A percentile compares a stretch with the other conserved stretches of the same genome.
These are phyloP conservation scores for Claviceps quebecensis DNA, from an alignment of 2,329 filamentous ascomycete species.

Conservation along the genomic window DNA sequence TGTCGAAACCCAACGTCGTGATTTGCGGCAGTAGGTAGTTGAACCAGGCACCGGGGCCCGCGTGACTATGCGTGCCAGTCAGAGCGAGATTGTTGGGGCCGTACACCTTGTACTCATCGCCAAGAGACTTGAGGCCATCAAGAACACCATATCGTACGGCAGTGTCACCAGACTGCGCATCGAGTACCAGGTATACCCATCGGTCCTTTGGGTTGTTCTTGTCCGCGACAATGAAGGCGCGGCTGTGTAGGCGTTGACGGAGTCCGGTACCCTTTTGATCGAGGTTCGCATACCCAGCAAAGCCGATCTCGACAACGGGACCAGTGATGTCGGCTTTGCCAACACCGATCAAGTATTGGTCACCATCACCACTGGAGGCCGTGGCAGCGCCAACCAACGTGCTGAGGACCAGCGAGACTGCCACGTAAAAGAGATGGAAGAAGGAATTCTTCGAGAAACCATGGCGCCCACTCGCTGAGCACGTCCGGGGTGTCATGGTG, in stretches of 20 bases:
- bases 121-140: conserved; percentile 54
- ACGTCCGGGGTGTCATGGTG: background rate
- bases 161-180: conserved; percentile 79
- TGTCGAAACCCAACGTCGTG: conserved; percentile 72
- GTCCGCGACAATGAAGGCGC: conserved; percentile 76
- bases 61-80: conserved; percentile 86
- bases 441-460: conserved; percentile 3
- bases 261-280: conserved; percentile 71
- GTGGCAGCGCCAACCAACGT: background rate
- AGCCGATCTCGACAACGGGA: conserved; percentile 76
- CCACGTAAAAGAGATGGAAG: conserved; percentile 4
- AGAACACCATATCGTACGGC: conserved; percentile 80
- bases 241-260: conserved; percentile 74
- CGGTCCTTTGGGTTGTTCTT: conserved; percentile 51
- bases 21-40: conserved; percentile 92
- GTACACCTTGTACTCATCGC: conserved; percentile 61
- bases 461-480: background rate
- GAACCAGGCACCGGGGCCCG: conserved; percentile 82
- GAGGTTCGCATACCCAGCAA: conserved; percentile 86
- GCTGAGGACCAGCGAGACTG: background rate
- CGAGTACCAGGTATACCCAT: conserved; percentile 77
- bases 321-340: conserved; percentile 49
- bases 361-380: conserved; percentile 14
- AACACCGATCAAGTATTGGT: conserved; percentile 37
- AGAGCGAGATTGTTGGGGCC: conserved; percentile 71